Evolutionary conservation across 768 basidiomycete species (phyloP).

Genomic region (Pleurotus eryngii): DNA sequence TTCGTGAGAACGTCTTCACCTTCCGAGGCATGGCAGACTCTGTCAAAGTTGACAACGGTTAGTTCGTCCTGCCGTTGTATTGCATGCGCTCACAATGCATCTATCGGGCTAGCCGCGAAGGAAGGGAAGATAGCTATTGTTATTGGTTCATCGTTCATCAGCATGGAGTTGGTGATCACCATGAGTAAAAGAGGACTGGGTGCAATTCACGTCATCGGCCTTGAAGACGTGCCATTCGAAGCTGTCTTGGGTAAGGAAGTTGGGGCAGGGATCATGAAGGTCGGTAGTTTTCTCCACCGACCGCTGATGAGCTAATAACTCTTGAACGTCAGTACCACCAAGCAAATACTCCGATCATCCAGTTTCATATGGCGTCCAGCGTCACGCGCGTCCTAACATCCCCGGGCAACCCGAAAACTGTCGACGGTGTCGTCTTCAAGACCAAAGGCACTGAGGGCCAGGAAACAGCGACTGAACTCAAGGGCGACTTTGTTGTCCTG

Average conservation of each 20-base stretch:
- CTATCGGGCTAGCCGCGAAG: conserved; percentile 43
- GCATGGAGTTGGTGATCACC: conserved; percentile 88
- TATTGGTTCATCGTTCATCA: conserved; percentile 88
- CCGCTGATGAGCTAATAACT: background rate
- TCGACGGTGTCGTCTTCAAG: conserved; percentile 57
- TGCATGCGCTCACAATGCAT: conserved; percentile 3
- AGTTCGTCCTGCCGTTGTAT: conserved; percentile 10
- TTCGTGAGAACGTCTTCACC: conserved; percentile 75
- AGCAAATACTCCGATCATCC: conserved; percentile 49
- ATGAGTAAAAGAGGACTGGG: conserved; percentile 71
- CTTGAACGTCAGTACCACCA: conserved; percentile 60
- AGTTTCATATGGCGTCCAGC: conserved; percentile 75
- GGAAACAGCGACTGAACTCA: conserved; percentile 35
- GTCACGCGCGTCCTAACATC: conserved; percentile 65
- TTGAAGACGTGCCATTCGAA: conserved; percentile 80
- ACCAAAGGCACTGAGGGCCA: conserved; percentile 36
- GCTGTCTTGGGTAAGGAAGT: conserved; percentile 77
- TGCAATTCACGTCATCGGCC: conserved; percentile 80
- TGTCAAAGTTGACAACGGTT: conserved; percentile 68
- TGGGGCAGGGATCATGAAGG: conserved; percentile 76
- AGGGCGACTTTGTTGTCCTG: conserved; percentile 78
- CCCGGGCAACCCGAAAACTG: conserved; percentile 49
- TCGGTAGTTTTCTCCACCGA: conserved; percentile 18
- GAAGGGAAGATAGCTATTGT: conserved; percentile 78
- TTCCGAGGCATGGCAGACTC: conserved; percentile 70